These are phyloP conservation scores for Botrytis porri DNA, from an alignment of 2,329 filamentous ascomycete species.

Conservation along the genomic window DNA sequence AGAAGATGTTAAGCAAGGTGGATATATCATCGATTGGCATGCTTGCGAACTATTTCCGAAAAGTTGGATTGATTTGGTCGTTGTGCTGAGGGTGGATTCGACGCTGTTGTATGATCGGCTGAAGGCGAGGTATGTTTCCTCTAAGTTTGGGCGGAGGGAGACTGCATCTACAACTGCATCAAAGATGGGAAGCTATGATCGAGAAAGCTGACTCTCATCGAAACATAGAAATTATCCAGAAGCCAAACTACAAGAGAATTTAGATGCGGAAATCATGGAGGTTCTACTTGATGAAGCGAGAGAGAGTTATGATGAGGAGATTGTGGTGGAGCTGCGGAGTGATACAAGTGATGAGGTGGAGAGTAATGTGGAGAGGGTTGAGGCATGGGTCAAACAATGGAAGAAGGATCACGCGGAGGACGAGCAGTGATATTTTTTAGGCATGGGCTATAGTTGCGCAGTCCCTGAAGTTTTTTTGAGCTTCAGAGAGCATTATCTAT, in stretches of 20 bases:
- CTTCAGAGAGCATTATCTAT: background rate
- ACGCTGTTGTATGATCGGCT: constrained; percentile 81
- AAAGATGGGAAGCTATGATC: background rate
- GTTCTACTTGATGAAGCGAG: constrained; percentile 86
- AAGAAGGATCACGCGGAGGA: constrained; percentile 57
- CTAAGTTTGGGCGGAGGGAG: background rate
- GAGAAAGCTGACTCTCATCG: background rate
- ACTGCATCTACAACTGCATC: background rate
- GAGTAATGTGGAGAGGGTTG: constrained; percentile 78
- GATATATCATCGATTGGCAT: constrained; percentile 95
- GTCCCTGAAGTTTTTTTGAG: background rate
- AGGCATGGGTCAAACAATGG: constrained; percentile 81
- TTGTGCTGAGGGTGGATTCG: constrained; percentile 82
- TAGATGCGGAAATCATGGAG: constrained; percentile 97
- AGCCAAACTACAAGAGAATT: constrained; percentile 88
- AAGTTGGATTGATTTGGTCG: constrained; percentile 91
- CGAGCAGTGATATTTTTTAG: constrained; percentile 19
- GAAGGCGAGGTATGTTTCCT: constrained; percentile 56
- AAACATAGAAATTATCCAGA: constrained; percentile 70
- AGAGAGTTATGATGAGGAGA: constrained; percentile 80
- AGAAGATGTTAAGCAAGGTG: constrained; percentile 72
- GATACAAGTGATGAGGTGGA: constrained; percentile 83
- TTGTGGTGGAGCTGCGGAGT: constrained; percentile 85
- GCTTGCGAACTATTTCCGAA: constrained; percentile 93
- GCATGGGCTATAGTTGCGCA: background rate